Conservation (phyloP, 495 filamentous ascomycete species). For the Annulohypoxylon bovei region DNA sequence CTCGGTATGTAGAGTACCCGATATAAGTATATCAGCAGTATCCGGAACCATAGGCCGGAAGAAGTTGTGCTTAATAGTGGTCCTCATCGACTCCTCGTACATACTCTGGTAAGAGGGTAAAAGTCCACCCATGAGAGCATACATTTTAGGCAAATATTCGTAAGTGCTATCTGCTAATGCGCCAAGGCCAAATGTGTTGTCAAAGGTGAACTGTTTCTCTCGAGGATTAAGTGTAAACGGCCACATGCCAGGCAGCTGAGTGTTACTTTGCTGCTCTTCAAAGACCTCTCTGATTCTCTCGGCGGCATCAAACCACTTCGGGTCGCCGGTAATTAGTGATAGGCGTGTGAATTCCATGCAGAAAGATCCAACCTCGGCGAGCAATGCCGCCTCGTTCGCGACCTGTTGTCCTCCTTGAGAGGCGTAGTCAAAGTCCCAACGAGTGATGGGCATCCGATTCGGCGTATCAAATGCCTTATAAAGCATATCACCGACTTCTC, state of each 20-base stretch:
- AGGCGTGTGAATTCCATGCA: slow-evolving; percentile 85
- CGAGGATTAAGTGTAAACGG: slow-evolving; percentile 49
- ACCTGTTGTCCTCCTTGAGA: slow-evolving; percentile 77
- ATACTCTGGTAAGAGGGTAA: slow-evolving; percentile 53
- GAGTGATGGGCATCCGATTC: slow-evolving; percentile 82
- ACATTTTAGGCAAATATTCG: slow-evolving; percentile 86
- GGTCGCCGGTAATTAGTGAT: slow-evolving; percentile 79
- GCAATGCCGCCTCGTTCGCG: slow-evolving; percentile 54
- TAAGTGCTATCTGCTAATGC: slow-evolving; percentile 86
- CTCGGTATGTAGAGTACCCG: slow-evolving; percentile 51
- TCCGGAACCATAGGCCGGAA: slow-evolving; percentile 73
- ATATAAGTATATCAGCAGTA: slow-evolving; percentile 73
- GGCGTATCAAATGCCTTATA: slow-evolving; percentile 88
- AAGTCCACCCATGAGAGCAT: slow-evolving; percentile 55
- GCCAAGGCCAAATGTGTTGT: slow-evolving; percentile 72
- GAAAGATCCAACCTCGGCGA: slow-evolving; percentile 83
- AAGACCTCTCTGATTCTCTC: slow-evolving; percentile 78
- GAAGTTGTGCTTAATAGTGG: slow-evolving; percentile 71
- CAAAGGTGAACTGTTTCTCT: slow-evolving; percentile 38
- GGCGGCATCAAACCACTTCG: slow-evolving; percentile 86
- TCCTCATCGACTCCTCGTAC: slow-evolving; percentile 66
- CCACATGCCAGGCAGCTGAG: slow-evolving; percentile 72
- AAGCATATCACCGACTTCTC: slow-evolving; percentile 80
- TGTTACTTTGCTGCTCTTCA: slow-evolving; percentile 70
- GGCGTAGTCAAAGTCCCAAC: slow-evolving; percentile 77